Conservation (phyloP, 768 basidiomycete genomes). For the Kwoniella sp. region DNA sequence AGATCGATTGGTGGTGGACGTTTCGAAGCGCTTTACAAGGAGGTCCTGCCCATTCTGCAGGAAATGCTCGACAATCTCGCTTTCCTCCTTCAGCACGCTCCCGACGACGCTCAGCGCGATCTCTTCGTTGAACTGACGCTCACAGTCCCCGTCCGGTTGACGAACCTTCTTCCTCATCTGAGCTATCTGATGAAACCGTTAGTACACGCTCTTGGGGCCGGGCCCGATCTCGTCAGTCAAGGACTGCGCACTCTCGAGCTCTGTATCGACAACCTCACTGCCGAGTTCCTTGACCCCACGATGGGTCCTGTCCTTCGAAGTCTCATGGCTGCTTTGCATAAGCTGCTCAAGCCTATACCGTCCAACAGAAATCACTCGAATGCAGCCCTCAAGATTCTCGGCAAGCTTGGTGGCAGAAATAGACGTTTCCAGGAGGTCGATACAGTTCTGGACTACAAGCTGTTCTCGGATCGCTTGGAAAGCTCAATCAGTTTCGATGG, state of each 20-base stretch:
- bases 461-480: conserved; percentile 71
- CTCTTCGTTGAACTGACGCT: conserved; percentile 96
- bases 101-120: conserved; percentile 70
- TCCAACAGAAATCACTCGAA: conserved; percentile 83
- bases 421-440: conserved; percentile 80
- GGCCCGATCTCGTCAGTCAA: conserved; percentile 87
- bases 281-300: conserved; percentile 96
- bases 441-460: conserved; percentile 70
- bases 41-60: conserved; percentile 90
- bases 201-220: conserved; percentile 83
- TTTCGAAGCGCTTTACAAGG: conserved; percentile 92
- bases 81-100: conserved; percentile 80
- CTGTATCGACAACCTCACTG: conserved; percentile 98
- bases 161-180: conserved; percentile 92
- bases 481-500: conserved; percentile 74
- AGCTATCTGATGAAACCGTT: conserved; percentile 95
- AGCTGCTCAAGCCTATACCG: conserved; percentile 85
- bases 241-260: conserved; percentile 93
- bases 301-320: conserved; percentile 88
- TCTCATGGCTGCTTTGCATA: conserved; percentile 90
- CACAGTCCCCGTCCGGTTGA: conserved; percentile 91
- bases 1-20: conserved; percentile 72
- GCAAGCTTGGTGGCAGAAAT: conserved; percentile 94
- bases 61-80: conserved; percentile 96
- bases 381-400: conserved; percentile 91